Evolutionary conservation across 345 rosid species (phyloP).

Genomic region (Camelina sativa): DNA sequence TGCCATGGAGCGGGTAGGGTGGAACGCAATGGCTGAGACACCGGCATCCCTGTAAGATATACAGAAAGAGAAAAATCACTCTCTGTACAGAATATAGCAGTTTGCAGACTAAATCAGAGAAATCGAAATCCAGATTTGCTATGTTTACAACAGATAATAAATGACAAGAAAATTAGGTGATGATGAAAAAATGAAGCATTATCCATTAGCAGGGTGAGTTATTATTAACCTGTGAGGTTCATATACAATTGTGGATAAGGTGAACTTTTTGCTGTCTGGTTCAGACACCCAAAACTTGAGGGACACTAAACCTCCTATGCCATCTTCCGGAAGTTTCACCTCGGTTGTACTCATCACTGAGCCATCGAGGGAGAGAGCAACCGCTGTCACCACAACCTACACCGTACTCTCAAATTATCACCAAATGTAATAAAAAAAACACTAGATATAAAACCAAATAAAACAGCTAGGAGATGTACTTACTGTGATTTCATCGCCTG

Average conservation of each 20-base stretch:
- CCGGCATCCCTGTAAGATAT: conserved; percentile 66
- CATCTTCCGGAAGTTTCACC: conserved; percentile 86
- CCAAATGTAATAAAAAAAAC: background rate
- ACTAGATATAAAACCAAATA: background rate
- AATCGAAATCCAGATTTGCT: background rate
- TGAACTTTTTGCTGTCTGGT: conserved; percentile 64
- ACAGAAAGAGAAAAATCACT: background rate
- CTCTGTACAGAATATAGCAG: conserved; percentile 8
- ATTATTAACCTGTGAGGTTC: conserved; percentile 88
- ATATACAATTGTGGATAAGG: conserved; percentile 78
- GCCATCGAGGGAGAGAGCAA: conserved; percentile 80
- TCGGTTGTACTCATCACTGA: conserved; percentile 84
- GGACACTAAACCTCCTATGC: conserved; percentile 80
- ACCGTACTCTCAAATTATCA: conserved; percentile 36
- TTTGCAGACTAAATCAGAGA: background rate
- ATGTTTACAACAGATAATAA: background rate
- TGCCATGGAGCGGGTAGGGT: conserved; percentile 73
- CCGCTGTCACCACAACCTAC: conserved; percentile 78
- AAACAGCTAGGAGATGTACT: conserved; percentile 10
- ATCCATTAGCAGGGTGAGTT: conserved; percentile 17
- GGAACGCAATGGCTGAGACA: conserved; percentile 78
- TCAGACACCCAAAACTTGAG: conserved; percentile 83
- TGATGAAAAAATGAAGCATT: background rate
- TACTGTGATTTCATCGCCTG: conserved; percentile 91
- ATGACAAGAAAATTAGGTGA: background rate